phyloP scores from a whole-genome alignment of 768 basidiomycete genomes.

The Inosperma sp. region DNA sequence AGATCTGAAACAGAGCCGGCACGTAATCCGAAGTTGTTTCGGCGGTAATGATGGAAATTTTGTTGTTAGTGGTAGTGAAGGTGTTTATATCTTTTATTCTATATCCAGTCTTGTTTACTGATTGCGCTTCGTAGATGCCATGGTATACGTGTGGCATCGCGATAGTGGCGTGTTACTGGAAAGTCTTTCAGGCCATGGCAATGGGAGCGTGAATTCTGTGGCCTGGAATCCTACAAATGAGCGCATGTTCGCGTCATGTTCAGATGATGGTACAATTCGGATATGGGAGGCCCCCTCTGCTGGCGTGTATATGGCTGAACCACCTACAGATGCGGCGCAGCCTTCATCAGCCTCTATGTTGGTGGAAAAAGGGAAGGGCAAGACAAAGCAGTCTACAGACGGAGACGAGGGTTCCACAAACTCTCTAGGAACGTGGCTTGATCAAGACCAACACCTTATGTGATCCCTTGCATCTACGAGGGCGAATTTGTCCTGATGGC shows the following conservation, averaged over 20 bases:
- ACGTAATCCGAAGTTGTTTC: conserved; percentile 91
- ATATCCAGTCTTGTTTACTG: background rate
- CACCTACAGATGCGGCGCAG: conserved; percentile 10
- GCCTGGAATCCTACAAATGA: conserved; percentile 91
- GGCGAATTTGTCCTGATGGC: background rate
- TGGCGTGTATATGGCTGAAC: conserved; percentile 14
- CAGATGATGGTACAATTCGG: conserved; percentile 86
- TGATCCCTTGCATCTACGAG: background rate
- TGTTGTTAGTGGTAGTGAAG: conserved; percentile 93
- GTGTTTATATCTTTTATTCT: conserved; percentile 39
- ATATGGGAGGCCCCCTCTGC: conserved; percentile 71
- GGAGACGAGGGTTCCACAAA: conserved; percentile 12
- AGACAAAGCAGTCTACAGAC: conserved; percentile 45
- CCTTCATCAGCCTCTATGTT: conserved; percentile 22
- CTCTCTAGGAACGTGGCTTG: conserved; percentile 6
- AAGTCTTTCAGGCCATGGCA: conserved; percentile 81
- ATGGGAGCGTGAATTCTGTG: conserved; percentile 90
- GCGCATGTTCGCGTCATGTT: conserved; percentile 94
- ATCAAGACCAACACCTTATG: background rate
- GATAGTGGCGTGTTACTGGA: conserved; percentile 82
- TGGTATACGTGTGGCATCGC: conserved; percentile 94
- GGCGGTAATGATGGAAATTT: conserved; percentile 87
- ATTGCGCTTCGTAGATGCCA: conserved; percentile 57
- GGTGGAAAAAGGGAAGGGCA: conserved; percentile 63
- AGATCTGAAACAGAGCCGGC: conserved; percentile 78